These are phyloP conservation scores for Dissophora ornata DNA, from an alignment of 192 early-diverging fungal species.

Conservation along the genomic window DNA sequence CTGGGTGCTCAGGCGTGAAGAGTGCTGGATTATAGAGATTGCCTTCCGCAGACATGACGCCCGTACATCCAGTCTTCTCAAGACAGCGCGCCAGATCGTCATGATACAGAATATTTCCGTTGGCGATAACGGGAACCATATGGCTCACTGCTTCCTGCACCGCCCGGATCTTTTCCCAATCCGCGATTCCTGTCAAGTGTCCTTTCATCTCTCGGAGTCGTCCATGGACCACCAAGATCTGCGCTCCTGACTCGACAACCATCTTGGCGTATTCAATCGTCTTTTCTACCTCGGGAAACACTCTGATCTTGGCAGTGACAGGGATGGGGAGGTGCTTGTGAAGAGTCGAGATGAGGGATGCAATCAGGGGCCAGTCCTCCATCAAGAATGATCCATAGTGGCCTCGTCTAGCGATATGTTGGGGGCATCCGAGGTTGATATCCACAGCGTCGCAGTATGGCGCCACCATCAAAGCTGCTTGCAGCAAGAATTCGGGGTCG, in stretches of 20 bases:
- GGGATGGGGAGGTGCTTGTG: conserved; percentile 86
- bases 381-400: conserved; percentile 94
- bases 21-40: conserved; percentile 91
- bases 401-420: conserved; percentile 91
- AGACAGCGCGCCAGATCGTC: conserved; percentile 92
- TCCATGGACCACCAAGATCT: conserved; percentile 94
- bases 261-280: conserved; percentile 95
- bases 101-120: conserved; percentile 95
- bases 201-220: conserved; percentile 95
- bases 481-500: conserved; percentile 85
- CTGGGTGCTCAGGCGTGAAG: conserved; percentile 71
- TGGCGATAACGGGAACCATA: conserved; percentile 91
- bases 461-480: conserved; percentile 85
- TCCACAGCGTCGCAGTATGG: conserved; percentile 92
- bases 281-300: conserved; percentile 88
- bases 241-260: conserved; percentile 91
- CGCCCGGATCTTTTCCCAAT: conserved; percentile 92
- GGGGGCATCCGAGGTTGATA: conserved; percentile 96
- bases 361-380: conserved; percentile 93
- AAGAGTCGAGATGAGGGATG: conserved; percentile 65
- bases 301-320: conserved; percentile 95
- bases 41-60: conserved; percentile 94
- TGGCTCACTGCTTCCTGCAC: conserved; percentile 82
- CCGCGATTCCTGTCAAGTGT: conserved; percentile 93
- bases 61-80: conserved; percentile 85